These are phyloP conservation scores for Blastobotrys buckinghamii DNA, from an alignment of 1,139 yeast species.

Conservation along the genomic window DNA sequence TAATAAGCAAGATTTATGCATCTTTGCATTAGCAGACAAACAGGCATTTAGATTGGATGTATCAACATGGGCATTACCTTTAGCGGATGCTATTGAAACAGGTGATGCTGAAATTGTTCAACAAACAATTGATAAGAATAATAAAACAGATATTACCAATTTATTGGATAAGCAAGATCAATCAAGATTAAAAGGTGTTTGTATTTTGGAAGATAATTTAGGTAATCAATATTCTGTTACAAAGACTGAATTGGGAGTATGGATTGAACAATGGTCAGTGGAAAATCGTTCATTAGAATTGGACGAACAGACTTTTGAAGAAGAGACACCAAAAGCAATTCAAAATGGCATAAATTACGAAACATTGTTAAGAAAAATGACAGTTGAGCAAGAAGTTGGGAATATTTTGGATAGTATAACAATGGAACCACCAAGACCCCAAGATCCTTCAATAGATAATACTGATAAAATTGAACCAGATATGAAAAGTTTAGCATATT, in stretches of 20 bases:
- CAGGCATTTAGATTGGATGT: conserved; percentile 19
- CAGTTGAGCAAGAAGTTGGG: conserved; percentile 13
- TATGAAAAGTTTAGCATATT: conserved; percentile 23
- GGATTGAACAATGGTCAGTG: conserved; percentile 14
- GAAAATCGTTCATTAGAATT: not conserved
- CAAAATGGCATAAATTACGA: conserved; percentile 3
- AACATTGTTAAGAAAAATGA: conserved; percentile 2
- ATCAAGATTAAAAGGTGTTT: conserved; percentile 14
- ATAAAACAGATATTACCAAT: not conserved
- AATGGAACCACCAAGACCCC: conserved; percentile 7
- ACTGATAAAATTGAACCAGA: conserved; percentile 17
- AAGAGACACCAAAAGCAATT: not conserved
- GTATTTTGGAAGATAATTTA: conserved; percentile 12
- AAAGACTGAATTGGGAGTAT: conserved; percentile 10
- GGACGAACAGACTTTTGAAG: not conserved
- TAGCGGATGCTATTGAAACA: conserved; percentile 25
- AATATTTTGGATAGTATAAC: conserved; percentile 8
- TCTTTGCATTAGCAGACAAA: conserved; percentile 9
- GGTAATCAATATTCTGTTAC: conserved; percentile 14
- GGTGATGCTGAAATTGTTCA: conserved; percentile 11
- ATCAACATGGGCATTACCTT: conserved; percentile 23
- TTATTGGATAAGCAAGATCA: conserved; percentile 7
- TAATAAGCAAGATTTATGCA: conserved; percentile 6
- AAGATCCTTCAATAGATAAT: not conserved
- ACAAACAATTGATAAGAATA: not conserved